Base-by-base conservation (phyloP, 306 rosid species). In the Quercus variabilis region DNA sequence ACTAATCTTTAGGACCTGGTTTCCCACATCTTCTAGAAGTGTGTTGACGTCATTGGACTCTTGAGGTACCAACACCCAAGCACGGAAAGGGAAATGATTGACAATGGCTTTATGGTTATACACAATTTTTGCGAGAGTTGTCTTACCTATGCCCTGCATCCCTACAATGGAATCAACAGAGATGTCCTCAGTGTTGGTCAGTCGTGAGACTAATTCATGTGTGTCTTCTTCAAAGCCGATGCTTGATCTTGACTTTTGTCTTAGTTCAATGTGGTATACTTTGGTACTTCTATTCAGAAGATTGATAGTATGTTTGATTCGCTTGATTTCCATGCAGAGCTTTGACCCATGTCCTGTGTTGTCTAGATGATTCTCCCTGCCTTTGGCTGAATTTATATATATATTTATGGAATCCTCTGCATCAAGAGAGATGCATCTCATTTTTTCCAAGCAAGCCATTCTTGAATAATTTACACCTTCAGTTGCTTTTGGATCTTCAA, bases 91-190 rank as follows among this genome's bases (percentile, higher is more conserved):
- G 73, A 84, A 87, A 62, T 64, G 64, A 1, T 54, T 1, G 5
- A 25, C 21, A 11, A 76, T 38, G 11, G 28, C 7, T 31, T 71
- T 43, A 63, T 74, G 69, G 38, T 77, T 18, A 75, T 31, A 87
- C 43, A 87, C 74, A 49, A 31, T 65, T 13, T 80, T 77, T 15
- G 90, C 88, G 43, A 87, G 69, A 71, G 85, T 77, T 25, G 85
- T 84, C 85, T 87, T 87, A 46, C 90, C 90, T 6, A 77, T 67
- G 41, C 90, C 90, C 51, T 15, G 38, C 63, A 87, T 87, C 69
- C 88, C 90, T 28, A 74, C 79, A 43, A 84, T 87, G 71, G 73
- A 85, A 74, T 76, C n/a, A 28, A 26, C 60, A 20, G 58, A 67
- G 62, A 31, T 0, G 14, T 55, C 28, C 2, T 60, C 60, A 64